Evolutionary conservation across 768 basidiomycete species (phyloP).

Genomic region (Termitomyces sp.): DNA sequence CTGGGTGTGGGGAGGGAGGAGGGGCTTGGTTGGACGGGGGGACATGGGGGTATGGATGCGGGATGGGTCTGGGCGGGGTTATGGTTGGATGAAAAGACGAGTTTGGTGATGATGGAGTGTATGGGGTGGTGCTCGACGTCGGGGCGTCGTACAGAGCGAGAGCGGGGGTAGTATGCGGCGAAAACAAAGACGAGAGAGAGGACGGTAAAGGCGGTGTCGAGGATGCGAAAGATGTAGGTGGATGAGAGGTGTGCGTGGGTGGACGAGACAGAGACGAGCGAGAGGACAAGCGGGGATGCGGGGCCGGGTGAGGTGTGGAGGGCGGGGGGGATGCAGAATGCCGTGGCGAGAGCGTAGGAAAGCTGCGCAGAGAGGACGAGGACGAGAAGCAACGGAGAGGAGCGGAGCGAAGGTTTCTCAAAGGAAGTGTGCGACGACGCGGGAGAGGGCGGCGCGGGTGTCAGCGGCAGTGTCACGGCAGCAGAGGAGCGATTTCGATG

Average conservation of each 20-base stretch:
- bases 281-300: neutral
- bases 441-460: neutral
- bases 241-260: neutral
- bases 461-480: neutral
- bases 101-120: neutral
- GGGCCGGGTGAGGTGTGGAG: neutral
- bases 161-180: neutral
- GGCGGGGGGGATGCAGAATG: constrained; percentile 4
- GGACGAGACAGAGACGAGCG: neutral
- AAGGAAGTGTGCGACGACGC: constrained; percentile 1
- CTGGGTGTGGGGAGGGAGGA: neutral
- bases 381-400: neutral
- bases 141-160: neutral
- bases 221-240: neutral
- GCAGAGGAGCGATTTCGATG: neutral
- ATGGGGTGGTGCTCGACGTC: neutral
- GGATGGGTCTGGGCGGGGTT: no score
- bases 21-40: no score
- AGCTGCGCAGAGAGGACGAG: constrained; percentile 1
- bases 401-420: constrained; percentile 2
- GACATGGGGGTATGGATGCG: neutral
- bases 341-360: neutral
- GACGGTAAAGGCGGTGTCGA: constrained; percentile 1
- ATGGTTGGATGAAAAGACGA: neutral
- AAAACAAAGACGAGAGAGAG: neutral